Base-by-base conservation (phyloP, 306 rosid species). In the Coriaria nepalensis region DNA sequence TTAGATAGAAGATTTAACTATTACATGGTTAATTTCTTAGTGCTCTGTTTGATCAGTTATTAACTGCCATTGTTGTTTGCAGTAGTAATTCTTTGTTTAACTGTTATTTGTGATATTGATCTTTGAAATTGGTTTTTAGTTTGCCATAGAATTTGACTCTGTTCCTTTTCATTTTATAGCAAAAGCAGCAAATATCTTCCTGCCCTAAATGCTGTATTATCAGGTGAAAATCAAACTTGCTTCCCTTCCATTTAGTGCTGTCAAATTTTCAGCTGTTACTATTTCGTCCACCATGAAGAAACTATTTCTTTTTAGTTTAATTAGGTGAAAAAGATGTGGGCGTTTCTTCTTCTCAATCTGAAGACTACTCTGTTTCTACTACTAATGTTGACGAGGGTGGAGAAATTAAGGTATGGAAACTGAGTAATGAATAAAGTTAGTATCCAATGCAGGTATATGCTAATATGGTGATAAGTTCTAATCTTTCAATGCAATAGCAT, bases 381-480 rank as follows among this genome's bases (percentile, higher is more conserved):
- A 54, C 69, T 6, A 63, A 60, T 52, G 39, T 35, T 45, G 47
- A 48, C 46, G 69, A 68, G 61, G 53, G 43, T 13, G 59, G 66
- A 56, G 79, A 83, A 71, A 59, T 80, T 20, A 81, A 72, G 96
- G 96, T 83, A 68, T 52, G 61, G 7, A 40, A n/a, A 8, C 13
- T 6, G 60, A 35, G 58, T 41, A 47, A 39, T 20, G 29, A 20
- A 20, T 20, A 20, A 20, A 20, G 29, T 1, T 20, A 20, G 29
- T 20, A 20, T 3, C 29, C 29, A 20, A 3, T 20, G 29, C 29
- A 1, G 29, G 29, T 20, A 1, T 1, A 1, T 20, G 29, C 29
- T 20, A 20, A 1, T 20, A 20, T 20, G 29, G 29, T 20, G 29
- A 20, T 20, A 20, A 20, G 29, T 20, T 20, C 29, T 20, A 20